Conservation (phyloP, 2,329 filamentous ascomycete species). For the Neopestalotiopsis clavispora region DNA sequence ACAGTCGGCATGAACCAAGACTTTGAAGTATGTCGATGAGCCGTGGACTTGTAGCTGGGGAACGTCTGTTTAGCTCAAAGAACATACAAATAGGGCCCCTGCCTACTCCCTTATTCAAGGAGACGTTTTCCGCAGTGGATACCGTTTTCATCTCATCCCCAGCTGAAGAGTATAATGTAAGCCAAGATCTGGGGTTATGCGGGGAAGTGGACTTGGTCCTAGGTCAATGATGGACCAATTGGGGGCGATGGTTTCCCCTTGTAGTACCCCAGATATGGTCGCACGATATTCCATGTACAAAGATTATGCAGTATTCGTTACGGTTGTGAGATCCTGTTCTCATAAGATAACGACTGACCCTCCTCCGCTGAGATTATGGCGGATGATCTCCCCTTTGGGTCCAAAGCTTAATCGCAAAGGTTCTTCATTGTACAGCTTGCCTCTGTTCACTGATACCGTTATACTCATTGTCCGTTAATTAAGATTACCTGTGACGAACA, state of each 20-base stretch:
- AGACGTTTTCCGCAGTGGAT: slow-evolving; percentile 11
- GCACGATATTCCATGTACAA: not conserved
- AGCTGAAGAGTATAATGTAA: not conserved
- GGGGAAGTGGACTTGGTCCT: not conserved
- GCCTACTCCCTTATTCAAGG: too few species aligned
- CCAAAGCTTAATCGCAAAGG: not conserved
- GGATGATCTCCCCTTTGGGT: not conserved
- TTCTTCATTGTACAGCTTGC: not conserved
- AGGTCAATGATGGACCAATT: not conserved
- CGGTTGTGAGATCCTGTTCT: not conserved
- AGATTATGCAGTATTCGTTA: not conserved
- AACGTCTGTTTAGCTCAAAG: too few species aligned
- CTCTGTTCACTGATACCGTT: not conserved
- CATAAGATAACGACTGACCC: not conserved
- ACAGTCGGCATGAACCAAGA: too few species aligned
- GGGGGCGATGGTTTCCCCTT: not conserved
- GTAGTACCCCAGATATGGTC: not conserved
- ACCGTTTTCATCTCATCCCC: slow-evolving; percentile 6
- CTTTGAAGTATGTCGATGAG: too few species aligned
- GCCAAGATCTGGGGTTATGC: slow-evolving; percentile 3
- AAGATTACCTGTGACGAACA: not conserved
- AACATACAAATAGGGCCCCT: too few species aligned
- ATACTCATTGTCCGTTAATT: not conserved
- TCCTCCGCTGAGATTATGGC: not conserved
- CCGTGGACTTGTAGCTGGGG: too few species aligned